Conservation (phyloP, 2,329 filamentous ascomycete species). For the Orbilia blumenaviensis region DNA sequence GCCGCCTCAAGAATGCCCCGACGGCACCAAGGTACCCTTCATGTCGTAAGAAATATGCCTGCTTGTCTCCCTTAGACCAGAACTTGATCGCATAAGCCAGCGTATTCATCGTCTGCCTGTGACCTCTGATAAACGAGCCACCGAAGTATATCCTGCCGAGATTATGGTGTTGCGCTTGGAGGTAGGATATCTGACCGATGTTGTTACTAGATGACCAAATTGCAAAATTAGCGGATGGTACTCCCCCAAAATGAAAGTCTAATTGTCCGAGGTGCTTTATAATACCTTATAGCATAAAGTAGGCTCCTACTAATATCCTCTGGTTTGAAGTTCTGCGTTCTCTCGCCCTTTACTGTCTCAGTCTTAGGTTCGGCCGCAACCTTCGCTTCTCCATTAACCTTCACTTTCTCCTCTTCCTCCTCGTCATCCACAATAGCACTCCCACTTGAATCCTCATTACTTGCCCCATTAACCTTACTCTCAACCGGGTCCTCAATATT, state of each 20-base stretch:
- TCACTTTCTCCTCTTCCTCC: not conserved
- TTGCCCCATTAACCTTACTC: constrained; percentile 82
- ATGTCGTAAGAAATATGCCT: constrained; percentile 94
- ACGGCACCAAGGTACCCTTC: constrained; percentile 95
- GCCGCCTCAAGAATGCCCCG: constrained; percentile 77
- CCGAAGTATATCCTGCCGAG: constrained; percentile 96
- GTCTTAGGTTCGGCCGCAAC: constrained; percentile 7
- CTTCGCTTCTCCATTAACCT: not conserved
- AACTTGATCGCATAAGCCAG: constrained; percentile 96
- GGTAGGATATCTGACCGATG: constrained; percentile 95
- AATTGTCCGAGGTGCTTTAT: too few relatives aligned
- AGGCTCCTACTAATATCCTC: constrained; percentile 91
- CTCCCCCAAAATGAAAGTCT: too few relatives aligned
- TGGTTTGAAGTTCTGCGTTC: constrained; percentile 69
- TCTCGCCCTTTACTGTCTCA: constrained; percentile 27
- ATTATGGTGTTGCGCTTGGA: constrained; percentile 95
- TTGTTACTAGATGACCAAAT: constrained; percentile 74
- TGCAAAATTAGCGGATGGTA: not conserved
- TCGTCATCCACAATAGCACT: constrained; percentile 60
- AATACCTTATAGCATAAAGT: constrained; percentile 83
- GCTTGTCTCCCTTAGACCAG: constrained; percentile 92
- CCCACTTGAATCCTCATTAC: constrained; percentile 73
- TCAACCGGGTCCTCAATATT: constrained; percentile 64
- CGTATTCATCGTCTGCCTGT: constrained; percentile 97
- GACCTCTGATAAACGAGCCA: constrained; percentile 93